Evolutionary conservation across 805 yeast species (phyloP), one percentile per base, ranked within the genome.

Genomic region (Wickerhamiella kazuoi): DNA sequence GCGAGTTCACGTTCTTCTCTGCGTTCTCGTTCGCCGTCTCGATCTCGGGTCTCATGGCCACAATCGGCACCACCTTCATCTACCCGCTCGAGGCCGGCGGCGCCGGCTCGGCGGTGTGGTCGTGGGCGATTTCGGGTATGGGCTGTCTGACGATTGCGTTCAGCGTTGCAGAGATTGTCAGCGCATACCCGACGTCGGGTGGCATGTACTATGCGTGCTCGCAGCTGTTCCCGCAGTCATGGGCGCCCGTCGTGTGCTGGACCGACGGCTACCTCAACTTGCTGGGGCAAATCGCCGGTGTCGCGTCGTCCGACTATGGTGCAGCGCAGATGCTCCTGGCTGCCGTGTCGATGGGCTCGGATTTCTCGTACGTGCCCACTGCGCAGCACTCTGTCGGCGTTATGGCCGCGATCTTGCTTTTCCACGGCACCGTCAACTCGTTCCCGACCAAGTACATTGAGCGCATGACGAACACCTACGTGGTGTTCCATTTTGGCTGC

Each of bases 141-240:
- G 74, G 76, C 37, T 69, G 76, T 44, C 54, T 72, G 46, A 60
- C 65, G 44, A 69, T 70, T 36, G 79, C 79, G 38, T 58, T 68
- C 16, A 44, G 77, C 13, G 74, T 79, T 71, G 67, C 81, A 2
- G 78, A 76, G 49, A 54, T 76, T 44, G 80, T 77, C 1, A 67
- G 76, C 29, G 71, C 83, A 1, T 69, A 76, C 46, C 86, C 87
- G 23, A 78, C 86, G 1, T 70, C 79, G 18, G 86, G 86, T 38
- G 86, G 86, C 11, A 59, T 78, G 31, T 79, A 75, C 53, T 74
- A 76, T 48, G 79, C 82, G 21, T 50, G 54, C 40, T 40, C 50
- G 17, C 42, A 41, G 34, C 44, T 50, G 4, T 45, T 49, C 31
- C 53, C 54, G 9, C 34, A 35, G 16, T 61, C 64, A 30, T 58